Evolutionary conservation across 2,329 filamentous ascomycete species (phyloP).

Genomic region (Thelonectria olida): DNA sequence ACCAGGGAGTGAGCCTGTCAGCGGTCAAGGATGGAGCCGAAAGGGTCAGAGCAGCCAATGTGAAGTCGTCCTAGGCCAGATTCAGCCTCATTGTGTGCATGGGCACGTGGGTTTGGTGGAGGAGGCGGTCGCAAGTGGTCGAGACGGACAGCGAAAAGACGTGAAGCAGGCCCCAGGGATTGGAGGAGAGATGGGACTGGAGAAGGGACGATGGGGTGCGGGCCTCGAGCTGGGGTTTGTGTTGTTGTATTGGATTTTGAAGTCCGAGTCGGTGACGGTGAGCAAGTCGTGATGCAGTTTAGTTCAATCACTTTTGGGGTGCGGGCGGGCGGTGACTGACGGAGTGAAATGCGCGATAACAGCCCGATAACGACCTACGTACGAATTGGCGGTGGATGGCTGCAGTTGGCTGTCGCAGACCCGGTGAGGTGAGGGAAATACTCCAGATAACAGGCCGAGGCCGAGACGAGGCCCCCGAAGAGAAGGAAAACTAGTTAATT

Average conservation of each 20-base stretch:
- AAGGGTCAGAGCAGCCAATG: conserved; percentile 27
- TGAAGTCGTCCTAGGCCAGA: conserved; percentile 39
- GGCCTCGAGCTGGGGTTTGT: not conserved
- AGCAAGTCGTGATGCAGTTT: not conserved
- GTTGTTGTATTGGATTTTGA: not conserved
- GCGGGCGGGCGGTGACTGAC: not conserved
- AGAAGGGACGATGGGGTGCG: not conserved
- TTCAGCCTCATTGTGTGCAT: conserved; percentile 42
- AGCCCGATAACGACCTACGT: no score
- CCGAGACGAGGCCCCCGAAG: not conserved
- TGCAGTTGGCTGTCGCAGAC: no score
- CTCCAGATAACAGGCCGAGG: not conserved
- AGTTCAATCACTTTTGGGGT: no score
- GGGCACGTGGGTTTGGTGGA: conserved; percentile 40
- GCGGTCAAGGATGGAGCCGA: conserved; percentile 13
- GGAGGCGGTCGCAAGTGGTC: conserved; percentile 8
- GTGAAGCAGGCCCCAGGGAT: not conserved
- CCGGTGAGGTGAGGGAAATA: conserved; percentile 11
- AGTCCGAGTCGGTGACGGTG: conserved; percentile 12
- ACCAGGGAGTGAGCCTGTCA: conserved; percentile 11
- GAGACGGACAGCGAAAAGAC: conserved; percentile 4
- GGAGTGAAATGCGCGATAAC: not conserved
- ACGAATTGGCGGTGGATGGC: no score
- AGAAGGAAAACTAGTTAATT: not conserved
- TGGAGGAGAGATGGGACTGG: not conserved